Percentiles rank a stretch among this genome's conserved stretches.
Evolutionary conservation across 176 grass and related monocot species (phyloP).

Genomic region (Bromus sterilis): DNA sequence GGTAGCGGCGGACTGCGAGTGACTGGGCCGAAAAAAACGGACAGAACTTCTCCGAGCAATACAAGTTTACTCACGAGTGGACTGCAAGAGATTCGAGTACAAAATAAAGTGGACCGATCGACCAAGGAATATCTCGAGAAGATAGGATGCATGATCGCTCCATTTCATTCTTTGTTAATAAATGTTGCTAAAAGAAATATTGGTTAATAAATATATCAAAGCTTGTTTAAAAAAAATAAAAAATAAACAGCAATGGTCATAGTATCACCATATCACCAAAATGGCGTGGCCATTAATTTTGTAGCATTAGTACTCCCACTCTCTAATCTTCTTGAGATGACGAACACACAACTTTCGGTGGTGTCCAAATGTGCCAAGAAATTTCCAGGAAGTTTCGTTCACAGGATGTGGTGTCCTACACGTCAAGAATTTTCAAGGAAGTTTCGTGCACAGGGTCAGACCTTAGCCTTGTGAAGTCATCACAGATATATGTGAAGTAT

Average conservation of each 20-base stretch:
- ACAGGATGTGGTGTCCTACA: not conserved
- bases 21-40: not conserved
- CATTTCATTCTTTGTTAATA: not conserved
- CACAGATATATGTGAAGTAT: not conserved
- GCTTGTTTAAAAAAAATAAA: too few species aligned
- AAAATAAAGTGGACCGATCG: not conserved
- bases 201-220: too few species aligned
- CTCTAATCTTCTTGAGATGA: not conserved
- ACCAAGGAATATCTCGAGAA: not conserved
- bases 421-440: not conserved
- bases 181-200: too few species aligned
- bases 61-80: not conserved
- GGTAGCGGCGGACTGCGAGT: not conserved
- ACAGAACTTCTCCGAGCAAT: not conserved
- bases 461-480: not conserved
- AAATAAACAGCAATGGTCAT: not conserved
- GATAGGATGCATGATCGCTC: not conserved
- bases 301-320: not conserved
- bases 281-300: not conserved
- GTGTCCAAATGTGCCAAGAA: not conserved
- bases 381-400: not conserved
- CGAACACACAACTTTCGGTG: not conserved
- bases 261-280: not conserved
- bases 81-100: not conserved
- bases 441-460: not conserved